phyloP scores from a whole-genome alignment of 2,329 filamentous ascomycete genomes.

The Nemania abortiva region DNA sequence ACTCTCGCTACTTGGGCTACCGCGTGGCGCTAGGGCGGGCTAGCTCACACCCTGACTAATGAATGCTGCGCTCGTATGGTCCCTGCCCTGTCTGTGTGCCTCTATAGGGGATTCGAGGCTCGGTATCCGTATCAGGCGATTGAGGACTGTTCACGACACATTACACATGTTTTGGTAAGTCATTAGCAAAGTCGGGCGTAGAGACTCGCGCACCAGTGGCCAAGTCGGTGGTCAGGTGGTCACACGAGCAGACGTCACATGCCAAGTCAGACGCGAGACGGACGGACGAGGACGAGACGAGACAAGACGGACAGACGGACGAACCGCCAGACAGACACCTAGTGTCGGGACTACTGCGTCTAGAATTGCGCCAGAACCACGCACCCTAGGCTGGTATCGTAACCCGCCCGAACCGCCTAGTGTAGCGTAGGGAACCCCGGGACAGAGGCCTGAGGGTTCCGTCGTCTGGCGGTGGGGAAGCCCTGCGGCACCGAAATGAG shows the following conservation, averaged over 20 bases:
- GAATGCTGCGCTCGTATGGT: constrained; percentile 9
- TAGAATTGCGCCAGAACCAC: constrained; percentile 10
- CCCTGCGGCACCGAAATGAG: constrained; percentile 18
- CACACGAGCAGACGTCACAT: constrained; percentile 12
- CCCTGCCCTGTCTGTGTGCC: not conserved
- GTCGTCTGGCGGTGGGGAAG: constrained; percentile 1
- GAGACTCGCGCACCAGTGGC: not conserved
- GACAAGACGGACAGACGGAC: not conserved
- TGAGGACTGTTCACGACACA: not conserved
- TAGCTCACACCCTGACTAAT: constrained; percentile 4
- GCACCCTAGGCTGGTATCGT: not conserved
- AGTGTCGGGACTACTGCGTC: not conserved
- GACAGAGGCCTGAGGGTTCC: not conserved
- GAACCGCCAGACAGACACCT: not conserved
- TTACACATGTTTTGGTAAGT: constrained; percentile 8
- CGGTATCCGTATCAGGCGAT: constrained; percentile 5
- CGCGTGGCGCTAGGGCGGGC: constrained; percentile 1
- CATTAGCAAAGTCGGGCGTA: constrained; percentile 3
- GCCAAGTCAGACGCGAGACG: constrained; percentile 3
- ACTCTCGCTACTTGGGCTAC: not conserved
- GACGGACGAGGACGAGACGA: not conserved
- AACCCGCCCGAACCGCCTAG: not conserved
- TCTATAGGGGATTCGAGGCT: constrained; percentile 1
- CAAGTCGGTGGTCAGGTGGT: constrained; percentile 8
- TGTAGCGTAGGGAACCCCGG: not conserved